A percentile compares a stretch with the other conserved stretches of the same genome.
phyloP scores from a whole-genome alignment of 345 rosid genomes.

The Melaleuca alternifolia region DNA sequence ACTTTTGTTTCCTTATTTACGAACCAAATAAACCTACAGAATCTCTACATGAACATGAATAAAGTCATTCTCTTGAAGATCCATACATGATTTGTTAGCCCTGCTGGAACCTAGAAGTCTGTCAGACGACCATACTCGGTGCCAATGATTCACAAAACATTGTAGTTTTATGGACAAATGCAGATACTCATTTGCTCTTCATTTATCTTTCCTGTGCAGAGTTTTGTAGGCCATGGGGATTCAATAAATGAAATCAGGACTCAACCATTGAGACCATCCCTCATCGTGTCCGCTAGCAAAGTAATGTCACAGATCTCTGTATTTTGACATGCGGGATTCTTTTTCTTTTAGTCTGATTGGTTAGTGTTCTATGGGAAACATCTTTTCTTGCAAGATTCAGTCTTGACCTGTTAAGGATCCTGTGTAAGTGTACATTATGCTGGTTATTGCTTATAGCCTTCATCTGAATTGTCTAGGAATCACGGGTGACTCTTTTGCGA shows the following conservation, averaged over 20 bases:
- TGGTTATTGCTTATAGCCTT: not conserved
- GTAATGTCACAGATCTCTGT: slow-evolving; percentile 15
- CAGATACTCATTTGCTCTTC: not conserved
- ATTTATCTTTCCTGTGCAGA: slow-evolving; percentile 25
- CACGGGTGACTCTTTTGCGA: slow-evolving; percentile 88
- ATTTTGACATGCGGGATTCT: not conserved
- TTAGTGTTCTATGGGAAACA: not conserved
- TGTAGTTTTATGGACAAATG: not conserved
- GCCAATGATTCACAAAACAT: not conserved
- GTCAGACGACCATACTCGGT: not conserved
- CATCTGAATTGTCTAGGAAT: slow-evolving; percentile 50
- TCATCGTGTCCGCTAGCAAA: slow-evolving; percentile 91
- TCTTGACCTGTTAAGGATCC: not conserved
- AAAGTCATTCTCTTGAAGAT: not conserved
- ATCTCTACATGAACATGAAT: not conserved
- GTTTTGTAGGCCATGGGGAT: slow-evolving; percentile 97
- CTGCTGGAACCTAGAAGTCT: not conserved
- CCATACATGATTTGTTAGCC: not conserved
- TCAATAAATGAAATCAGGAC: slow-evolving; percentile 94
- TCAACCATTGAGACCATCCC: slow-evolving; percentile 82
- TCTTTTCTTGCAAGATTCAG: not conserved
- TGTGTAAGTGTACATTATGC: not conserved
- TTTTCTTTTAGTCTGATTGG: not conserved
- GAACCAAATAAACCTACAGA: not conserved
- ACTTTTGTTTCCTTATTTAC: not conserved